phyloP scores from a whole-genome alignment of 345 rosid genomes.

The Passiflora organensis region DNA sequence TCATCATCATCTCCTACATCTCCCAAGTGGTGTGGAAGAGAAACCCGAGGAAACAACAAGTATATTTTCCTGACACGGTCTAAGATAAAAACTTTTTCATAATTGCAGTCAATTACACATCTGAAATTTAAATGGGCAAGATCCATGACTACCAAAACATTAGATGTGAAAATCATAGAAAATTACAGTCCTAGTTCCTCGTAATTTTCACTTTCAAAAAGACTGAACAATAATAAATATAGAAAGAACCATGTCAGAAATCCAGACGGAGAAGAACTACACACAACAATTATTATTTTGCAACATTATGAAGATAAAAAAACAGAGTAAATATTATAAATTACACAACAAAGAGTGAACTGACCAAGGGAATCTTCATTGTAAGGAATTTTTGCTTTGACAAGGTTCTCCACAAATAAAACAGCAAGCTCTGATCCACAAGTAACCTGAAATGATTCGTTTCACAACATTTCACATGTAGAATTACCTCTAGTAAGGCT shows the following conservation, averaged over 20 bases:
- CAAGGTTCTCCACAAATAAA: conserved; percentile 65
- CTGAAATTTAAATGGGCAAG: not conserved
- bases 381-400: conserved; percentile 65
- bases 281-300: not conserved
- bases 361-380: conserved; percentile 66
- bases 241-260: not conserved
- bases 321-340: not conserved
- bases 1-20: conserved; percentile 74
- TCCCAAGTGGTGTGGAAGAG: conserved; percentile 61
- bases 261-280: not conserved
- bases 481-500: not conserved
- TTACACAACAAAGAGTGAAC: conserved; percentile 24
- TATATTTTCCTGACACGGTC: conserved; percentile 73
- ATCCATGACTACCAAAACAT: not conserved
- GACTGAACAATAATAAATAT: not conserved
- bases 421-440: conserved; percentile 91
- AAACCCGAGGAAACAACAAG: conserved; percentile 72
- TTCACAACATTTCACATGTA: not conserved
- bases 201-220: not conserved
- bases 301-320: conserved; percentile 3
- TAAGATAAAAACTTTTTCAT: conserved; percentile 37
- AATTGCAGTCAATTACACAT: conserved; percentile 10
- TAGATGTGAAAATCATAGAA: not conserved
- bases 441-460: conserved; percentile 49
- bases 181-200: not conserved